A percentile compares a stretch with the other conserved stretches of the same genome.
Evolutionary conservation across 2,329 filamentous ascomycete genomes (phyloP).

Genomic region (Penicillium brasilianum): DNA sequence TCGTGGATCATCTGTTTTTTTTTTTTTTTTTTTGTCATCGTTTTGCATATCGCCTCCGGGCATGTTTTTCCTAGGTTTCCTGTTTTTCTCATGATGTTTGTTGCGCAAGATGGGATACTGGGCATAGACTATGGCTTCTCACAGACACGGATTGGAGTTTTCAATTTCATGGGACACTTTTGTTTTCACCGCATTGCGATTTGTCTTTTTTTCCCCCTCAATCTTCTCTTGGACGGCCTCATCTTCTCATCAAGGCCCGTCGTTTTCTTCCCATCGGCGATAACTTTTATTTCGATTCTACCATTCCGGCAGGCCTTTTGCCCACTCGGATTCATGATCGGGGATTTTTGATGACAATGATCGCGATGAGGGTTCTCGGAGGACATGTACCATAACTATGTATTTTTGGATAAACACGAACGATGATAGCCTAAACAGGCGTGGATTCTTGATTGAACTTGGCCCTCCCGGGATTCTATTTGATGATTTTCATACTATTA

Average conservation of each 20-base stretch:
- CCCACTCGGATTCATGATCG: constrained; percentile 13
- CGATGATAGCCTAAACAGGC: constrained; percentile 21
- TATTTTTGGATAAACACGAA: constrained; percentile 30
- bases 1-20: constrained; percentile 6
- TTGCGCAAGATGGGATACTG: constrained; percentile 21
- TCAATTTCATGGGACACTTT: constrained; percentile 5
- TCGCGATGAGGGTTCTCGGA: constrained; percentile 26
- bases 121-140: constrained; percentile 34
- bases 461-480: neutral
- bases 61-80: constrained; percentile 7
- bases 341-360: constrained; percentile 22
- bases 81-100: constrained; percentile 2
- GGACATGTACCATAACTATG: constrained; percentile 32
- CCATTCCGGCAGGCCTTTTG: constrained; percentile 1
- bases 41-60: constrained; percentile 14
- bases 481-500: neutral
- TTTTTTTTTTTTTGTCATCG: constrained; percentile 8
- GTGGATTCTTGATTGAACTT: neutral
- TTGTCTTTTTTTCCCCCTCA: neutral
- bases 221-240: constrained; percentile 5
- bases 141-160: constrained; percentile 32
- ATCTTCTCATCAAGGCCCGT: neutral
- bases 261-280: neutral
- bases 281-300: neutral
- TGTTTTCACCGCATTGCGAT: neutral